Conservation (phyloP, 768 basidiomycete species). For the Piloderma croceum region DNA sequence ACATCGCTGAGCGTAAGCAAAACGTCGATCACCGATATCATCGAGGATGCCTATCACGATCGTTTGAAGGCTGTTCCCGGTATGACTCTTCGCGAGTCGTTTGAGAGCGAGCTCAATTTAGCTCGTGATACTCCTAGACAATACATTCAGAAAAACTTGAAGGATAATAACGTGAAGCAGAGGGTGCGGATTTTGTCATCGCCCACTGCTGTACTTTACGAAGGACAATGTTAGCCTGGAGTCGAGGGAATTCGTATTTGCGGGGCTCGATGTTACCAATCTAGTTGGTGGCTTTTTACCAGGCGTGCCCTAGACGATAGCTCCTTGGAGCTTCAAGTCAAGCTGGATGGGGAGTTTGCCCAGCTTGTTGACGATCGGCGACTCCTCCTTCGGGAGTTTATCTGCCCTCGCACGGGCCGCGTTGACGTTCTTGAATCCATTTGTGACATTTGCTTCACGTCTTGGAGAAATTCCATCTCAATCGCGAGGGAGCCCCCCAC, state of each 20-base stretch:
- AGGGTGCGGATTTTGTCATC: constrained; percentile 99
- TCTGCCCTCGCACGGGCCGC: constrained; percentile 77
- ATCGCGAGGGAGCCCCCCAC: no score
- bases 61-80: constrained; percentile 85
- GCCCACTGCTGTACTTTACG: constrained; percentile 93
- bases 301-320: constrained; percentile 77
- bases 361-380: constrained; percentile 71
- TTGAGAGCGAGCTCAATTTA: constrained; percentile 91
- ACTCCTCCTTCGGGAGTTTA: constrained; percentile 69
- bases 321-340: constrained; percentile 75
- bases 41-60: constrained; percentile 81
- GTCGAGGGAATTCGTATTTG: constrained; percentile 94
- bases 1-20: constrained; percentile 75
- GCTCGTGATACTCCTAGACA: constrained; percentile 96
- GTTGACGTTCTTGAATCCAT: no score
- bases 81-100: constrained; percentile 99
- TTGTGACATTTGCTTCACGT: no score
- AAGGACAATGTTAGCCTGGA: constrained; percentile 99
- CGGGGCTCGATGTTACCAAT: constrained; percentile 87
- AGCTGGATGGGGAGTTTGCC: constrained; percentile 69
- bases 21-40: constrained; percentile 74
- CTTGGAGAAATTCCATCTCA: no score
- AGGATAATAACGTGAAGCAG: constrained; percentile 99
- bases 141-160: constrained; percentile 93
- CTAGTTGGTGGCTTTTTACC: constrained; percentile 72